phyloP scores from a whole-genome alignment of 306 rosid genomes.

The Lablab purpureus region DNA sequence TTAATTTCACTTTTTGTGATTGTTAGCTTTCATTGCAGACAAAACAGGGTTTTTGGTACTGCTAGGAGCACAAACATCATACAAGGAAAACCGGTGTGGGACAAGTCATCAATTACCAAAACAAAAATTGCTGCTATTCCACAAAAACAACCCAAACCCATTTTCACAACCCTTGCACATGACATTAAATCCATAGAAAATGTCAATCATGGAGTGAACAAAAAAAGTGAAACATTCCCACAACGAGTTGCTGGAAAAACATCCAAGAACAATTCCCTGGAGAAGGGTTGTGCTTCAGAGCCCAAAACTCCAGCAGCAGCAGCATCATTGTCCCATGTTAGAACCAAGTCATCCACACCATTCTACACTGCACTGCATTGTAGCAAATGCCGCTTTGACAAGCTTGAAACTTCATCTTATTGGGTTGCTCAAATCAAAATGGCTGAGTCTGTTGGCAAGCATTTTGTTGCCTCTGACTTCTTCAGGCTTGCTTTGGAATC shows the following conservation, averaged over 20 bases:
- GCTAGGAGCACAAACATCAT: conserved; percentile 42
- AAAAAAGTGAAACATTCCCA: conserved; percentile 13
- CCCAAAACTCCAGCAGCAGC: conserved; percentile 40
- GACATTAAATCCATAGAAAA: conserved; percentile 17
- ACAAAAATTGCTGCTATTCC: conserved; percentile 1
- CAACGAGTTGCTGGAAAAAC: background rate
- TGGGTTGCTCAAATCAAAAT: conserved; percentile 48
- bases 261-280: background rate
- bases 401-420: conserved; percentile 42
- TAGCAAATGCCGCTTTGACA: conserved; percentile 54
- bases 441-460: conserved; percentile 51
- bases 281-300: conserved; percentile 18
- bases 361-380: conserved; percentile 46
- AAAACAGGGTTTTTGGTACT: conserved; percentile 37
- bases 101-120: conserved; percentile 23
- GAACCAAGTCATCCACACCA: conserved; percentile 34
- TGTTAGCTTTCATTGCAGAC: conserved; percentile 23
- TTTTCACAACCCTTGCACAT: background rate
- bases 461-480: conserved; percentile 35
- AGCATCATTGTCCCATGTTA: conserved; percentile 11
- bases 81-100: background rate
- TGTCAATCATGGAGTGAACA: conserved; percentile 1
- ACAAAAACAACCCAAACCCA: conserved; percentile 24
- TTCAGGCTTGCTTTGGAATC: no score
- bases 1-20: background rate